These are phyloP conservation scores for Dentipellis sp. DNA, from an alignment of 768 basidiomycete species.

Conservation along the genomic window DNA sequence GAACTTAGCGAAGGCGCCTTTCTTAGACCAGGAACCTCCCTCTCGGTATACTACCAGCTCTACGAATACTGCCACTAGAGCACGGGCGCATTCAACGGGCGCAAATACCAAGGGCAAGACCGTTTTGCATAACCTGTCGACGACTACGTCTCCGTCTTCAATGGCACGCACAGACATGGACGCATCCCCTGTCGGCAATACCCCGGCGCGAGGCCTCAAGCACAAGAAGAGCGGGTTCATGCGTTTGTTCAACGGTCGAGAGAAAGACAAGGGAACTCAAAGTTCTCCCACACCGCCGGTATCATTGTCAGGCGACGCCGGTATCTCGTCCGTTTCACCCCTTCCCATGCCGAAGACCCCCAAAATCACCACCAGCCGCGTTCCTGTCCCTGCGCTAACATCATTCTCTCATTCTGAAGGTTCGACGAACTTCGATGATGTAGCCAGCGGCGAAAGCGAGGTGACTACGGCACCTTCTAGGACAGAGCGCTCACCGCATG, in stretches of 20 bases:
- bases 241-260: slow-evolving; percentile 60
- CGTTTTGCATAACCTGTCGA: slow-evolving; percentile 4
- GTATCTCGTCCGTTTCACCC: not conserved
- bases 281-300: slow-evolving; percentile 46
- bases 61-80: slow-evolving; percentile 18
- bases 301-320: slow-evolving; percentile 35
- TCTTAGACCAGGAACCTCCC: slow-evolving; percentile 25
- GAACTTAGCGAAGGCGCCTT: slow-evolving; percentile 15
- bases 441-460: not conserved
- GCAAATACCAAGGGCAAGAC: slow-evolving; percentile 37
- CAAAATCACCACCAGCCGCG: slow-evolving; percentile 16
- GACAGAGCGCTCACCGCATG: not conserved
- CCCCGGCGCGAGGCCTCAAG: slow-evolving; percentile 42
- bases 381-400: slow-evolving; percentile 11
- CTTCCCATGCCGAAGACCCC: slow-evolving; percentile 10
- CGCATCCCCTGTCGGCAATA: not conserved
- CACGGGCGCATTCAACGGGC: slow-evolving; percentile 55
- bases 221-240: slow-evolving; percentile 80
- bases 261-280: slow-evolving; percentile 28
- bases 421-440: slow-evolving; percentile 1
- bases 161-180: slow-evolving; percentile 1
- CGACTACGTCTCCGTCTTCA: slow-evolving; percentile 9
- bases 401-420: slow-evolving; percentile 6
- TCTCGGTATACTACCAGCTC: slow-evolving; percentile 3
- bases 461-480: not conserved